These are phyloP conservation scores for Alternaria solani DNA, from an alignment of 2,329 filamentous ascomycete genomes.

Conservation along the genomic window DNA sequence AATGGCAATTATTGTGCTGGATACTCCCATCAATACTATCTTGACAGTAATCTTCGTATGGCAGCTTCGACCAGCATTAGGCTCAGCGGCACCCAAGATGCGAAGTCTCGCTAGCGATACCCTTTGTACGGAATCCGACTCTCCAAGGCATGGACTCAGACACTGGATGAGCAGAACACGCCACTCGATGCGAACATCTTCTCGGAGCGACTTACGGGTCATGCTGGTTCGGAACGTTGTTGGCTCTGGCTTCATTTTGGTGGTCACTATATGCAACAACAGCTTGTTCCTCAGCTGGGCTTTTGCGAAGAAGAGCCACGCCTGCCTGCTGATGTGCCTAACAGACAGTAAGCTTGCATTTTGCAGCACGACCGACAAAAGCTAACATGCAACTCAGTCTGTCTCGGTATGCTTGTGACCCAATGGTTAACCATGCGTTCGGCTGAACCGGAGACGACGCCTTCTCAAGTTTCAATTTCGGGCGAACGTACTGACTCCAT, in stretches of 20 bases:
- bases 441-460: background rate
- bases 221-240: constrained; percentile 36
- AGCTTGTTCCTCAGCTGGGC: constrained; percentile 36
- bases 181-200: background rate
- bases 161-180: background rate
- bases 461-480: background rate
- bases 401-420: constrained; percentile 28
- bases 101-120: background rate
- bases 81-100: background rate
- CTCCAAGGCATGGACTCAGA: background rate
- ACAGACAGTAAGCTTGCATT: constrained; percentile 46
- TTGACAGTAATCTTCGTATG: constrained; percentile 48
- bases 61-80: constrained; percentile 40
- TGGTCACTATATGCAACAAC: constrained; percentile 48
- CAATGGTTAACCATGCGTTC: constrained; percentile 31
- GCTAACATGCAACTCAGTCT: constrained; percentile 19
- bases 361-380: too few species aligned
- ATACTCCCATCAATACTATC: constrained; percentile 44
- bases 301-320: constrained; percentile 44
- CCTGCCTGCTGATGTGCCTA: constrained; percentile 50
- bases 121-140: background rate
- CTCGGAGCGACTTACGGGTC: constrained; percentile 21
- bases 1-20: constrained; percentile 43
- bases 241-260: constrained; percentile 43
- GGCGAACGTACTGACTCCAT: background rate